A percentile compares a stretch with the other conserved stretches of the same genome.
These are phyloP conservation scores for Macrocybe sp. DNA, from an alignment of 1,284 basidiomycete genomes.

Conservation along the genomic window DNA sequence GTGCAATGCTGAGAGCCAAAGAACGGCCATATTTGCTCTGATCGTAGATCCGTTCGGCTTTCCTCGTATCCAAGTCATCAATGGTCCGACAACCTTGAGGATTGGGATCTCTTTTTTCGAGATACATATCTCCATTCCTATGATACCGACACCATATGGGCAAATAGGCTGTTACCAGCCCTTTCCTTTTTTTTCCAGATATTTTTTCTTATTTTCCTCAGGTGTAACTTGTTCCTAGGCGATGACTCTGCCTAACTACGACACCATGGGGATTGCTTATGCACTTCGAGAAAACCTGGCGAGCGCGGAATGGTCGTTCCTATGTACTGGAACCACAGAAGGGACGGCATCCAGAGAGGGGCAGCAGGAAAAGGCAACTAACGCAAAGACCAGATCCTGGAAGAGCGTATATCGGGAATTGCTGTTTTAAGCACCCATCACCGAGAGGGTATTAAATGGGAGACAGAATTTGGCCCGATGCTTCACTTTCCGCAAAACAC, in stretches of 20 bases:
- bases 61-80: constrained; percentile 21
- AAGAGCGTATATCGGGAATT: too few relatives aligned
- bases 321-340: too few relatives aligned
- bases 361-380: too few relatives aligned
- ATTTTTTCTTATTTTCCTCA: not conserved
- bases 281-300: too few relatives aligned
- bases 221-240: constrained; percentile 25
- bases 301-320: too few relatives aligned
- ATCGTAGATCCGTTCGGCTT: constrained; percentile 10
- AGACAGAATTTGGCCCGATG: too few relatives aligned
- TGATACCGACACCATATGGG: constrained; percentile 7
- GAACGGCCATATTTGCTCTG: constrained; percentile 7
- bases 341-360: too few relatives aligned
- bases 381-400: too few relatives aligned
- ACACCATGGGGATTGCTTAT: too few relatives aligned
- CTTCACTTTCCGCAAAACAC: constrained; percentile 12
- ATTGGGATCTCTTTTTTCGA: constrained; percentile 5
- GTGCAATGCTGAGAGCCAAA: too few relatives aligned
- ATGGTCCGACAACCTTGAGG: not conserved
- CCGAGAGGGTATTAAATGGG: too few relatives aligned
- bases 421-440: too few relatives aligned
- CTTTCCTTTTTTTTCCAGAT: not conserved
- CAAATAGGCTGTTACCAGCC: not conserved
- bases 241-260: constrained; percentile 9
- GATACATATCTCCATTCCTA: constrained; percentile 1